A percentile compares a stretch with the other conserved stretches of the same genome.
Conservation (phyloP, 2,329 filamentous ascomycete species). For the Pseudocercospora pini-densiflorae region DNA sequence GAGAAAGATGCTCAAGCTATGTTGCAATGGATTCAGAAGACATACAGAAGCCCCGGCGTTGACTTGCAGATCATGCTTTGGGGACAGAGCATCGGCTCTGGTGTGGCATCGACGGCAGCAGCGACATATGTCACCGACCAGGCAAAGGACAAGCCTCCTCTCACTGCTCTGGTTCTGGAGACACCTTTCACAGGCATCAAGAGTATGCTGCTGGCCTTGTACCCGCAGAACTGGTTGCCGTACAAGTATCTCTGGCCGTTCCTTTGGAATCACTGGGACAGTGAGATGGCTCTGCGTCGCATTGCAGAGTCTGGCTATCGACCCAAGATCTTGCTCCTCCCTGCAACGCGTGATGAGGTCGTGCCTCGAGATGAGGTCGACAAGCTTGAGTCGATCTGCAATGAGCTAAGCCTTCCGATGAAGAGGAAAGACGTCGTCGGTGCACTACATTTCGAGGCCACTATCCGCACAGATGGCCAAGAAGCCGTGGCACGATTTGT, state of each 20-base stretch:
- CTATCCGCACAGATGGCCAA: slow-evolving; percentile 49
- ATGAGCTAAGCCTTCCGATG: slow-evolving; percentile 42
- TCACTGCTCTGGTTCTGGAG: slow-evolving; percentile 67
- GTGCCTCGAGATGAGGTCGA: slow-evolving; percentile 63
- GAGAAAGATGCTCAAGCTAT: slow-evolving; percentile 69
- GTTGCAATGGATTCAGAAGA: slow-evolving; percentile 62
- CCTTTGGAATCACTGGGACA: slow-evolving; percentile 65
- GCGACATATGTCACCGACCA: slow-evolving; percentile 47
- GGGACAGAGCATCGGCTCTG: slow-evolving; percentile 79
- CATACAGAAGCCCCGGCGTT: slow-evolving; percentile 36
- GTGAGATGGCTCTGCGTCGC: slow-evolving; percentile 44
- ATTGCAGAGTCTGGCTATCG: slow-evolving; percentile 39
- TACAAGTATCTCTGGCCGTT: slow-evolving; percentile 78
- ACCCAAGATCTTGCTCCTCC: slow-evolving; percentile 56
- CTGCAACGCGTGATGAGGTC: slow-evolving; percentile 61
- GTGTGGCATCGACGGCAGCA: slow-evolving; percentile 68
- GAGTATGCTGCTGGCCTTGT: slow-evolving; percentile 72
- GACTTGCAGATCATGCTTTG: slow-evolving; percentile 64
- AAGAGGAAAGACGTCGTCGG: slow-evolving; percentile 47
- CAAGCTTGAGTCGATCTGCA: slow-evolving; percentile 54
- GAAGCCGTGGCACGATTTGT: slow-evolving; percentile 39
- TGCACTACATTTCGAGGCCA: slow-evolving; percentile 57
- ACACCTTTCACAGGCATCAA: slow-evolving; percentile 75
- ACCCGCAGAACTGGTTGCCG: slow-evolving; percentile 79
- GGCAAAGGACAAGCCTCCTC: slow-evolving; percentile 19